Evolutionary conservation across 163 green algal genomes (phyloP), one percentile per base, ranked within the genome.

Genomic region (Scenedesmus sp.): DNA sequence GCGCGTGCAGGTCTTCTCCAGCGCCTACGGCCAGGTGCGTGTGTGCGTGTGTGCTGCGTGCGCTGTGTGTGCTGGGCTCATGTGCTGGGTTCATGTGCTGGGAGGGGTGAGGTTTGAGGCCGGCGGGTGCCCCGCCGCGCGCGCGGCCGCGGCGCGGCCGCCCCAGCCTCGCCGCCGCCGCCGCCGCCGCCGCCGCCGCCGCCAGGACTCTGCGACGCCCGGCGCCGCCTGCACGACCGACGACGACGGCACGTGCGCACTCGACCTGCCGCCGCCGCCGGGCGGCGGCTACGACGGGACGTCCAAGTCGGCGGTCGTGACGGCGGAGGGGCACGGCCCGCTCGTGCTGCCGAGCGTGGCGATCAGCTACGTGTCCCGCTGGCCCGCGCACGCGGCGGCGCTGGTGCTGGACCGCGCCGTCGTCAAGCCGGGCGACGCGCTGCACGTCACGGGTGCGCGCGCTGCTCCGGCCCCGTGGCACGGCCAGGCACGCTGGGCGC

Each of bases 381-480:
- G 50, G 50, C 10, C 50, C 39, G 7, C 7, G 39, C 39, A 47
- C 7, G 7, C 6, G 39, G 39, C 39, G 7, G 28, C 29, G 3
- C 3, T 80, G 13, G 80, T 86, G 33, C 33, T 86, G 15, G 80
- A 86, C 54, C 73, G 80, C 26, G 20, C n/a, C 20, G 22, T 86
- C 20, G 80, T 86, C 48, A 73, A 66, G 60, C 80, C 74, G 36
- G 75, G 67, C 4, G 74, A 86, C 63, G 62, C 65, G 17, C 33
- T 83, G 34, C 57, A 80, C 39, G 34, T 86, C 1, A 82, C 65
- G 20, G 80, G 80, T 85, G 70, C n/a, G 63, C 9, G 7, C 11
- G 58, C 29, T 44, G 28, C 24, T 47, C 2, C 3, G 39, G 57
- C 15, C 17, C 7, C 39, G 39, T 6, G 7, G 10, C 39, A 47